Conservation (phyloP, 306 rosid genomes). For the Notholithocarpus densiflorus region DNA sequence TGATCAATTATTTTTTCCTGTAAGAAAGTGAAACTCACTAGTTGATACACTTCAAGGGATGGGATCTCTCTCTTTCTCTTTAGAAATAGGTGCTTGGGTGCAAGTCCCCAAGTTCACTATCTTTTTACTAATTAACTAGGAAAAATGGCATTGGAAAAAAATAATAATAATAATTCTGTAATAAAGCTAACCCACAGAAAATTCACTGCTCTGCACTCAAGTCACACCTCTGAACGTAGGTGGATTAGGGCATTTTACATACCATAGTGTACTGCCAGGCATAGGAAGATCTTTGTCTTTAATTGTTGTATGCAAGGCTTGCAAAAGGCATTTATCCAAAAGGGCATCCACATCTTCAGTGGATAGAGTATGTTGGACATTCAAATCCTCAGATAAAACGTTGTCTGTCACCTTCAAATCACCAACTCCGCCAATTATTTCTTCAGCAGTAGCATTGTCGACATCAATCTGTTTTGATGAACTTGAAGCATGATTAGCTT, state of each 20-base stretch:
- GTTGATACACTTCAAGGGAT: background rate
- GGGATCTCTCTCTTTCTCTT: too few relatives aligned
- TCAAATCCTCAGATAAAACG: slow-evolving; percentile 33
- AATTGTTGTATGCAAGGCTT: slow-evolving; percentile 81
- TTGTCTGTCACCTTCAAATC: slow-evolving; percentile 60
- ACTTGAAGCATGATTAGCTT: slow-evolving; percentile 22
- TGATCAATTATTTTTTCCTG: background rate
- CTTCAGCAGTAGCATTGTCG: slow-evolving; percentile 29
- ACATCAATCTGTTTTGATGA: slow-evolving; percentile 16
- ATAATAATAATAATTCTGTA: too few relatives aligned
- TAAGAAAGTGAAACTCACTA: background rate
- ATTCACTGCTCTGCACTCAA: too few relatives aligned
- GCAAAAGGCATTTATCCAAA: slow-evolving; percentile 89
- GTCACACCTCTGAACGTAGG: too few relatives aligned
- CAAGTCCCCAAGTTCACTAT: too few relatives aligned
- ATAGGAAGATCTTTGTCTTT: slow-evolving; percentile 85
- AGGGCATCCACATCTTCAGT: slow-evolving; percentile 67
- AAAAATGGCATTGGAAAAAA: too few relatives aligned
- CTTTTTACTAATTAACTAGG: too few relatives aligned
- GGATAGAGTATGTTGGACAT: slow-evolving; percentile 56
- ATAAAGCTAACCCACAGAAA: too few relatives aligned
- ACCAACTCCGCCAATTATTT: slow-evolving; percentile 39
- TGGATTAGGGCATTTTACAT: slow-evolving; percentile 5
- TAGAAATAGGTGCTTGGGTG: too few relatives aligned
- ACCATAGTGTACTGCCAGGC: slow-evolving; percentile 99